These are phyloP conservation scores for Cudoniella acicularis DNA, from an alignment of 495 filamentous ascomycete genomes.

Conservation along the genomic window DNA sequence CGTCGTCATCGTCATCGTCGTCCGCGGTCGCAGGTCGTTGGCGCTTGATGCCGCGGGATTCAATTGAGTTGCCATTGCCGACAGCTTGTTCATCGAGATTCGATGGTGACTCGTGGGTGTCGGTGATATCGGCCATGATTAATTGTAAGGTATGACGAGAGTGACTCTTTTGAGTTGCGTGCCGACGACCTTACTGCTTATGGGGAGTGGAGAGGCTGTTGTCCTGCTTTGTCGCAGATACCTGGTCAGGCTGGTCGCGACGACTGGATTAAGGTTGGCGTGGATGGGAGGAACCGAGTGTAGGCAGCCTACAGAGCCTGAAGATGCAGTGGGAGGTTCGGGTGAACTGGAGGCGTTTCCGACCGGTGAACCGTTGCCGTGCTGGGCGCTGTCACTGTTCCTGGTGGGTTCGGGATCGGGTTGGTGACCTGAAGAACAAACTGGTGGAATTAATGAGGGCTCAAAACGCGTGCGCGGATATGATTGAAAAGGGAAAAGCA, in stretches of 20 bases:
- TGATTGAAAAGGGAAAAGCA: conserved; percentile 52
- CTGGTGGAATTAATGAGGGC: conserved; percentile 37
- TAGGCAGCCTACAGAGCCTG: conserved; percentile 13
- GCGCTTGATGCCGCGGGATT: conserved; percentile 85
- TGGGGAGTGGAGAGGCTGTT: conserved; percentile 24
- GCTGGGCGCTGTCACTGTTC: neutral
- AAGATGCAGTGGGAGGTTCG: conserved; percentile 8
- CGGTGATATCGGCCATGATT: conserved; percentile 58
- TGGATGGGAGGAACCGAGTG: conserved; percentile 29
- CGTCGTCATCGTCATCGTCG: conserved; percentile 97
- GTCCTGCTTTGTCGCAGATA: conserved; percentile 25
- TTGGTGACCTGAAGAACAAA: conserved; percentile 20
- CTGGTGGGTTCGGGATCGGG: conserved; percentile 7
- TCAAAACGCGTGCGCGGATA: conserved; percentile 47
- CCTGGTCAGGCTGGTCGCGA: conserved; percentile 19
- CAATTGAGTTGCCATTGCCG: conserved; percentile 57
- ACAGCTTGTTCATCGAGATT: conserved; percentile 60
- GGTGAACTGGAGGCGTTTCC: conserved; percentile 15
- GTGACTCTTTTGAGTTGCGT: conserved; percentile 26
- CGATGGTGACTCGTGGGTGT: conserved; percentile 56
- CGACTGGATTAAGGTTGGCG: conserved; percentile 29
- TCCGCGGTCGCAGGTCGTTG: conserved; percentile 76
- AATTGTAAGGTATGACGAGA: conserved; percentile 29
- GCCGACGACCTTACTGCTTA: conserved; percentile 30
- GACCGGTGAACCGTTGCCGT: conserved; percentile 11